These are phyloP conservation scores for Rostrohypoxylon terebratum DNA, from an alignment of 495 filamentous ascomycete species.

Conservation along the genomic window DNA sequence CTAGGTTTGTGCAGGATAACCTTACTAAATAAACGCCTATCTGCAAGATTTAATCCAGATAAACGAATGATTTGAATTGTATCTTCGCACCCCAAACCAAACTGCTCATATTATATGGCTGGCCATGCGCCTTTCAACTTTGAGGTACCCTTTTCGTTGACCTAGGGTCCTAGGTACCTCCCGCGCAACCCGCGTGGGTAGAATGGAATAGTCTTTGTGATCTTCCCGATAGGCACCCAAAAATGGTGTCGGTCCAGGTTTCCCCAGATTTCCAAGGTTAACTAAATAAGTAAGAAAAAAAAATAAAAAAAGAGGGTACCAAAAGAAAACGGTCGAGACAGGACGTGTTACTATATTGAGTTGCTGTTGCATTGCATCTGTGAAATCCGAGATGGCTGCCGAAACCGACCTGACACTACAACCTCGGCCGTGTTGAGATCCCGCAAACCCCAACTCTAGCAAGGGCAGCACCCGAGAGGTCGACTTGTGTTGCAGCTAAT, in stretches of 20 bases:
- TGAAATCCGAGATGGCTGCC: constrained; percentile 47
- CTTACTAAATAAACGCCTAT: not conserved
- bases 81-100: no score
- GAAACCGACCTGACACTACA: constrained; percentile 41
- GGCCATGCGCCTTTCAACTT: not conserved
- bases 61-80: constrained; percentile 1
- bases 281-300: constrained; percentile 42
- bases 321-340: constrained; percentile 27
- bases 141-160: constrained; percentile 10
- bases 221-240: constrained; percentile 19
- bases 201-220: constrained; percentile 4
- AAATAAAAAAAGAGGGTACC: constrained; percentile 44
- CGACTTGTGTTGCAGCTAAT: constrained; percentile 19
- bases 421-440: constrained; percentile 42
- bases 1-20: not conserved
- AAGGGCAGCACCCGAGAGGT: constrained; percentile 27
- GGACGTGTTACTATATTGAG: constrained; percentile 39
- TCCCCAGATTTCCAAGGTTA: constrained; percentile 48
- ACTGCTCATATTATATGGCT: not conserved
- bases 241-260: constrained; percentile 34
- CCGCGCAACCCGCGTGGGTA: not conserved
- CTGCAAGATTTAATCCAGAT: constrained; percentile 2
- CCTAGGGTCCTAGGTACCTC: not conserved
- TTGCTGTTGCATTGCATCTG: constrained; percentile 41
- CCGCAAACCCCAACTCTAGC: constrained; percentile 21